Evolutionary conservation across 2,329 filamentous ascomycete genomes (phyloP).

Genomic region (Fusarium phyllophilum): DNA sequence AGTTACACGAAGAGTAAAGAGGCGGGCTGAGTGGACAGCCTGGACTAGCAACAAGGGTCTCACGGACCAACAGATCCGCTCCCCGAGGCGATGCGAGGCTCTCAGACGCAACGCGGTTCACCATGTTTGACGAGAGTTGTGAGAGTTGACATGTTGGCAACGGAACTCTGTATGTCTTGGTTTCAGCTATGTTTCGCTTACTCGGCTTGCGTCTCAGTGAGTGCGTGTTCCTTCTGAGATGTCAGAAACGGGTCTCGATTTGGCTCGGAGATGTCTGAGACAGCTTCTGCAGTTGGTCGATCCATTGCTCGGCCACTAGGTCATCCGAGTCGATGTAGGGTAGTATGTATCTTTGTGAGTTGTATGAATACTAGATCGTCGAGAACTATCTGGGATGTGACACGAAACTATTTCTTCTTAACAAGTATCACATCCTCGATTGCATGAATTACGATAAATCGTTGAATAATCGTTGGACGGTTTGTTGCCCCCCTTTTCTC

Average conservation of each 20-base stretch:
- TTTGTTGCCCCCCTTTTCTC: conserved; percentile 20
- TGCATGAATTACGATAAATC: background rate
- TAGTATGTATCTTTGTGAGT: background rate
- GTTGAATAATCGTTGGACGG: background rate
- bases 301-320: conserved; percentile 1
- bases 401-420: conserved; percentile 4
- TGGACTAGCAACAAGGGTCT: conserved; percentile 14
- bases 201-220: conserved; percentile 9
- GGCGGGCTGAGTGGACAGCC: conserved; percentile 36
- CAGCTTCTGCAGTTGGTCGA: conserved; percentile 1
- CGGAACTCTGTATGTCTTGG: conserved; percentile 8
- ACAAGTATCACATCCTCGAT: background rate
- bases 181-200: conserved; percentile 42
- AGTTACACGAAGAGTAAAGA: conserved; percentile 29
- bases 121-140: conserved; percentile 21
- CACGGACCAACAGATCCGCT: conserved; percentile 36
- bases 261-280: conserved; percentile 23
- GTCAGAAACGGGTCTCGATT: conserved; percentile 16
- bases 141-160: conserved; percentile 21
- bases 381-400: background rate
- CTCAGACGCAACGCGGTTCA: conserved; percentile 35
- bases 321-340: conserved; percentile 28
- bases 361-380: background rate
- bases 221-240: conserved; percentile 20
- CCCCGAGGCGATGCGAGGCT: background rate